A percentile compares a stretch with the other conserved stretches of the same genome.
These are phyloP conservation scores for Hypoxylon sp. DNA, from an alignment of 2,329 filamentous ascomycete genomes.

Conservation along the genomic window DNA sequence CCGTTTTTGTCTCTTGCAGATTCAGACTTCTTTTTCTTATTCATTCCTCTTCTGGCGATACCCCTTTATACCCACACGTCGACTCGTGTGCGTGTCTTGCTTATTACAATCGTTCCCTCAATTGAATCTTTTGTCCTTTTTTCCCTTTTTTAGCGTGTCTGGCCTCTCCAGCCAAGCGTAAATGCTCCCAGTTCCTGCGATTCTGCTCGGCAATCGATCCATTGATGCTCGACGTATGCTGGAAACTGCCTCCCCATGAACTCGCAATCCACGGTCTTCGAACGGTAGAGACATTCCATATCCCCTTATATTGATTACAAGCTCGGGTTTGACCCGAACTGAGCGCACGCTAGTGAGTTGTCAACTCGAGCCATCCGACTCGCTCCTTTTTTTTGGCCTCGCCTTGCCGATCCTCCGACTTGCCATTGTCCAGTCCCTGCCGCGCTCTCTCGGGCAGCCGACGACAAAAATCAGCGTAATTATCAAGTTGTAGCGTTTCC, in stretches of 20 bases:
- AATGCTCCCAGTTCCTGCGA: conserved; percentile 36
- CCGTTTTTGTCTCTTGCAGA: conserved; percentile 33
- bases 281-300: conserved; percentile 47
- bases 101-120: conserved; percentile 48
- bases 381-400: conserved; percentile 44
- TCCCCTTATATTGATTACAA: conserved; percentile 45
- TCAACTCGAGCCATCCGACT: conserved; percentile 30
- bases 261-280: conserved; percentile 31
- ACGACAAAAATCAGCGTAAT: conserved; percentile 18
- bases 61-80: conserved; percentile 50
- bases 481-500: conserved; percentile 4
- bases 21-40: conserved; percentile 31
- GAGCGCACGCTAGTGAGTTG: conserved; percentile 34
- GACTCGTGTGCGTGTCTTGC: conserved; percentile 48
- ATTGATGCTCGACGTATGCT: conserved; percentile 34
- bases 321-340: conserved; percentile 20
- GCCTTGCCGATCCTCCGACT: conserved; percentile 41
- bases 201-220: conserved; percentile 24
- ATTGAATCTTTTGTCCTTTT: conserved; percentile 43
- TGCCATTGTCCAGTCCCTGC: conserved; percentile 18
- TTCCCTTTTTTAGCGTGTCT: conserved; percentile 29
- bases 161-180: conserved; percentile 29
- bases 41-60: conserved; percentile 45
- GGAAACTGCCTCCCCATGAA: conserved; percentile 34
- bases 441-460: conserved; percentile 18